Percentiles rank a stretch among this genome's conserved stretches.
These are phyloP conservation scores for Podospora anserina DNA, from an alignment of 495 filamentous ascomycete genomes.

Conservation along the genomic window DNA sequence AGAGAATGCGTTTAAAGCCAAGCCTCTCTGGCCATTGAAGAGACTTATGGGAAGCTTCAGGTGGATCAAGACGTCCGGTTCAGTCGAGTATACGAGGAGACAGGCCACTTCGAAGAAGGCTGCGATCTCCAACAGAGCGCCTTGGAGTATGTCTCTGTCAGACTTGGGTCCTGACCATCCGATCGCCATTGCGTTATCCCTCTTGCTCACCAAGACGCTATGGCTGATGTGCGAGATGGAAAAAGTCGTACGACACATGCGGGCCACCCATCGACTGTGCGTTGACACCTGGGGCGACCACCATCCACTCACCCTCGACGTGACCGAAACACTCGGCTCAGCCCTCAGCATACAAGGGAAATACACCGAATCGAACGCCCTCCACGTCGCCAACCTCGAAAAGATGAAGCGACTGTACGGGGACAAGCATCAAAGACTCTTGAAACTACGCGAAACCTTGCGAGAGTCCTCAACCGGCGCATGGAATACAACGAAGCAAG, in stretches of 20 bases:
- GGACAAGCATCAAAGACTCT: slow-evolving; percentile 9
- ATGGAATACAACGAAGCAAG: slow-evolving; percentile 3
- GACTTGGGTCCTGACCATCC: slow-evolving; percentile 7
- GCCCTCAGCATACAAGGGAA: slow-evolving; percentile 4
- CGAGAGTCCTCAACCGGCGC: not conserved
- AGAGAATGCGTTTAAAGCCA: not conserved
- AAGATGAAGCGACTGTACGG: slow-evolving; percentile 11
- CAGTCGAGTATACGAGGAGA: slow-evolving; percentile 14
- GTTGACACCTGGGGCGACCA: slow-evolving; percentile 2
- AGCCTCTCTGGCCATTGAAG: slow-evolving; percentile 5
- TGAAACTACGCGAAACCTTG: slow-evolving; percentile 1
- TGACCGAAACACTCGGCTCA: slow-evolving; percentile 6
- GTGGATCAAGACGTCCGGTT: slow-evolving; percentile 9
- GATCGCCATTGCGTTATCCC: slow-evolving; percentile 1
- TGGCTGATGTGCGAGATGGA: slow-evolving; percentile 9
- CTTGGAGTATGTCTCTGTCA: not conserved
- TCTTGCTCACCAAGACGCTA: slow-evolving; percentile 7
- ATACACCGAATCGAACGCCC: slow-evolving; percentile 1
- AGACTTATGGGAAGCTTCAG: slow-evolving; percentile 3
- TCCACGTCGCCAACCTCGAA: slow-evolving; percentile 3
- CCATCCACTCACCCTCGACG: slow-evolving; percentile 12
- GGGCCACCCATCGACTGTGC: not conserved
- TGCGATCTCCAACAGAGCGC: not conserved
- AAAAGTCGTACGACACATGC: slow-evolving; percentile 2
- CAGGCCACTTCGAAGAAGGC: slow-evolving; percentile 6